Evolutionary conservation across 2,329 filamentous ascomycete species (phyloP).

Genomic region (Xylariaceae sp.): DNA sequence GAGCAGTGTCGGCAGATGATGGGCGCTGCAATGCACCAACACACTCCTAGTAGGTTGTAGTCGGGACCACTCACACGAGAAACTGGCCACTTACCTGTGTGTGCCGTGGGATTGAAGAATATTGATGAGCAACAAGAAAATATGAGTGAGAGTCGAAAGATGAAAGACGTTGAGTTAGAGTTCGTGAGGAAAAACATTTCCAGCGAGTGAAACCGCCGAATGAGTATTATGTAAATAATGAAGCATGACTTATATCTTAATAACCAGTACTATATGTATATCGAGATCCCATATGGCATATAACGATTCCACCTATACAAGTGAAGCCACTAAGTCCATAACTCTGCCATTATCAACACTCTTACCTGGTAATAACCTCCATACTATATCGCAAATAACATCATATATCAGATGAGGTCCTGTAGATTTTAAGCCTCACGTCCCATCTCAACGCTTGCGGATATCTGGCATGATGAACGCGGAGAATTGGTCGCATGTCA

Average conservation of each 20-base stretch:
- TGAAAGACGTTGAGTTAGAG: background rate
- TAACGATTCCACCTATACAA: too few species aligned
- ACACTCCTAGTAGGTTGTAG: background rate
- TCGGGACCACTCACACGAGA: background rate
- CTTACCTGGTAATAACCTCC: too few species aligned
- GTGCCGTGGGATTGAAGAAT: background rate
- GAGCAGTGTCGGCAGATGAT: too few species aligned
- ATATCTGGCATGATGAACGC: constrained; percentile 22
- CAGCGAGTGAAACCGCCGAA: background rate
- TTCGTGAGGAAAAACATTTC: background rate
- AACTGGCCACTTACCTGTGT: background rate
- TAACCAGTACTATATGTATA: constrained; percentile 2
- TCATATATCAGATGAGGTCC: constrained; percentile 13
- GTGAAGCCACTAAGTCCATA: too few species aligned
- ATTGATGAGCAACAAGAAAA: background rate
- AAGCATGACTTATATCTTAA: background rate
- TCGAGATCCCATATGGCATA: background rate
- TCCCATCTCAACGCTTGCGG: constrained; percentile 17
- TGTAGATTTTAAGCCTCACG: constrained; percentile 19
- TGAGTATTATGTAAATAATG: too few species aligned
- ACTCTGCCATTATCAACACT: too few species aligned
- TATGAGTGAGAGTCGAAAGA: background rate
- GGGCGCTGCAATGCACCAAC: too few species aligned
- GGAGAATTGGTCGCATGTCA: constrained; percentile 19
- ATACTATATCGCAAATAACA: background rate